phyloP scores from a whole-genome alignment of 2,329 filamentous ascomycete genomes.

The Amauroascus verrucosus region DNA sequence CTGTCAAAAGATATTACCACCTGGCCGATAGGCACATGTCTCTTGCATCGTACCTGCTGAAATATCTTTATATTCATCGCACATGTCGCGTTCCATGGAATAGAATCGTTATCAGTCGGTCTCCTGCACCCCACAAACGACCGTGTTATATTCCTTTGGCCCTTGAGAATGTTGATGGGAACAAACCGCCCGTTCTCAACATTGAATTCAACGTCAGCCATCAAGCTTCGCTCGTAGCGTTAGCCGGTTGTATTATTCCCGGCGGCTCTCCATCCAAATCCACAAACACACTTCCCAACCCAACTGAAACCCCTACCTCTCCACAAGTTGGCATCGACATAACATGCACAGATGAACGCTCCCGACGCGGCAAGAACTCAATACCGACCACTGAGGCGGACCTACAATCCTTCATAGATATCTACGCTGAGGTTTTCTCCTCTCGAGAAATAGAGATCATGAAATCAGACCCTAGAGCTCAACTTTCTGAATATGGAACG shows the following conservation, averaged over 20 bases:
- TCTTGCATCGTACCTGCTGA: constrained; percentile 51
- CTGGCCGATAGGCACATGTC: constrained; percentile 51
- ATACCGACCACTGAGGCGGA: constrained; percentile 39
- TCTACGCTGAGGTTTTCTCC: constrained; percentile 52
- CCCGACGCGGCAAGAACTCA: constrained; percentile 37
- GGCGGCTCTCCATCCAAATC: constrained; percentile 10
- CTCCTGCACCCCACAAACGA: constrained; percentile 37
- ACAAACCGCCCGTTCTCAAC: constrained; percentile 15
- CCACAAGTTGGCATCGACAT: constrained; percentile 51
- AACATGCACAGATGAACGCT: constrained; percentile 50
- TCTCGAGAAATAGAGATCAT: constrained; percentile 46
- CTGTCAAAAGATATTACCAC: constrained; percentile 42
- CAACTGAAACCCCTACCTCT: constrained; percentile 11
- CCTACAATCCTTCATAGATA: constrained; percentile 48
- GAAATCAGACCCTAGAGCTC: constrained; percentile 27
- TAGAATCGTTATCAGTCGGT: constrained; percentile 45
- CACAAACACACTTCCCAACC: background rate
- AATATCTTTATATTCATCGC: constrained; percentile 50
- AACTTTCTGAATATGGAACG: background rate
- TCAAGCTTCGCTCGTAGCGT: constrained; percentile 51
- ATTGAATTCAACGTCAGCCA: constrained; percentile 58
- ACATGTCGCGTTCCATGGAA: constrained; percentile 48
- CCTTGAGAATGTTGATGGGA: constrained; percentile 13
- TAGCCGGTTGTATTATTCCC: constrained; percentile 41
- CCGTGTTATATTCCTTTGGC: constrained; percentile 43